Percentiles rank a stretch among this genome's conserved stretches.
Conservation (phyloP, 768 basidiomycete genomes). For the Hypholoma sublateritium region DNA sequence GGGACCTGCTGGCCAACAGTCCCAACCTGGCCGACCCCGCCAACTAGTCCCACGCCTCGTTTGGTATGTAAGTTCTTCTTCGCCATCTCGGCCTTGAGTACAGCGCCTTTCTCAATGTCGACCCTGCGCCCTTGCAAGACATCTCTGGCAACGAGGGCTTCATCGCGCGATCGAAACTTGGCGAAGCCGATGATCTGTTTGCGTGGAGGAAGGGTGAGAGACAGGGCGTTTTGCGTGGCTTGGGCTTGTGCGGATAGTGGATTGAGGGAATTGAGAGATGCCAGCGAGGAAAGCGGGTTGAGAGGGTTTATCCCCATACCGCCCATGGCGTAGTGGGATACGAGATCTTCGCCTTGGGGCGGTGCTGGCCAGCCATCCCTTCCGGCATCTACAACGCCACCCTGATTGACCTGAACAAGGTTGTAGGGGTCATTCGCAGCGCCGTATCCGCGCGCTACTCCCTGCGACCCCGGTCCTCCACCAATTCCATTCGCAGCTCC, state of each 20-base stretch:
- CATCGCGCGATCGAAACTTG: slow-evolving; percentile 85
- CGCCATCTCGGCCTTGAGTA: slow-evolving; percentile 98
- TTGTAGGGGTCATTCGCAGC: slow-evolving; percentile 83
- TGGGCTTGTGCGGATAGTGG: neutral
- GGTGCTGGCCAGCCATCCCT: slow-evolving; percentile 71
- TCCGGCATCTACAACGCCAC: slow-evolving; percentile 78
- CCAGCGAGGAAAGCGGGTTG: neutral
- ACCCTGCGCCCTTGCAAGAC: slow-evolving; percentile 86
- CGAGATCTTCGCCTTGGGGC: slow-evolving; percentile 34
- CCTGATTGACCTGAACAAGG: slow-evolving; percentile 79
- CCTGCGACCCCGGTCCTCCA: neutral
- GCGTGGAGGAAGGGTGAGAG: slow-evolving; percentile 56
- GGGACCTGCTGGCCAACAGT: neutral
- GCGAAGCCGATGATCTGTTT: slow-evolving; percentile 99
- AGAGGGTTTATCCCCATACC: slow-evolving; percentile 18
- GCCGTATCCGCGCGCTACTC: slow-evolving; percentile 21
- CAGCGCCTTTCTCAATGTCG: slow-evolving; percentile 89
- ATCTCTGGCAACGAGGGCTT: slow-evolving; percentile 87
- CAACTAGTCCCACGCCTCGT: slow-evolving; percentile 74
- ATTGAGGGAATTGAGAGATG: neutral
- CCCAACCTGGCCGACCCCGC: slow-evolving; percentile 27
- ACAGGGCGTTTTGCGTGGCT: slow-evolving; percentile 7
- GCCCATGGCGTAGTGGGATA: slow-evolving; percentile 11
- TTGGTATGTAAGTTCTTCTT: slow-evolving; percentile 99
- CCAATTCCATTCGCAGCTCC: neutral